These are phyloP conservation scores for Paraphaeosphaeria minitans DNA, from an alignment of 2,329 filamentous ascomycete genomes.

Conservation along the genomic window DNA sequence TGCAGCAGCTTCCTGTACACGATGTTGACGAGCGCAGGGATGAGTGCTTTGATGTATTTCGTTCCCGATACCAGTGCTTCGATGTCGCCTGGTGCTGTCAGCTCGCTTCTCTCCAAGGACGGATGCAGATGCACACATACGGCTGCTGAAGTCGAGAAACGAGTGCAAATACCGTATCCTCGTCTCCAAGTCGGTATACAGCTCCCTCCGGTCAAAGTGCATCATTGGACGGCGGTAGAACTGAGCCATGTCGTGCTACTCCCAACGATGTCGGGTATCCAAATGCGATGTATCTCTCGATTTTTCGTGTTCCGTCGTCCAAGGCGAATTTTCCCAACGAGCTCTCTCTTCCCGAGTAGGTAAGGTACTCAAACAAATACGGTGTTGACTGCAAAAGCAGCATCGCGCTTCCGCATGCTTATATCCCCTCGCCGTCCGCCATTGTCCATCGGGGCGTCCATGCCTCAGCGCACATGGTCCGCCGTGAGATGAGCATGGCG, in stretches of 20 bases:
- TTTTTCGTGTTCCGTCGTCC: not conserved
- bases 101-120: not conserved
- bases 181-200: constrained; percentile 73
- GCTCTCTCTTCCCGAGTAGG: too few relatives aligned
- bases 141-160: constrained; percentile 74
- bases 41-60: constrained; percentile 81
- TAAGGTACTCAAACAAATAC: not conserved
- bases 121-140: constrained; percentile 53
- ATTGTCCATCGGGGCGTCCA: not conserved
- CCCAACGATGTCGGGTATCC: too few relatives aligned
- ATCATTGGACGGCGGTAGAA: constrained; percentile 47
- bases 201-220: constrained; percentile 71
- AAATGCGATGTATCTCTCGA: too few relatives aligned
- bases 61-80: constrained; percentile 70
- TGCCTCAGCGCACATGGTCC: constrained; percentile 2
- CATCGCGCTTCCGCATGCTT: not conserved
- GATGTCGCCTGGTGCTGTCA: constrained; percentile 61
- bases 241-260: constrained; percentile 25
- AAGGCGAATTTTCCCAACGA: not conserved
- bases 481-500: constrained; percentile 16
- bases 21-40: constrained; percentile 82
- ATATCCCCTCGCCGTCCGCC: not conserved
- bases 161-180: constrained; percentile 74
- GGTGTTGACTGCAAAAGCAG: not conserved
- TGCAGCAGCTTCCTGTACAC: constrained; percentile 81